A percentile compares a stretch with the other conserved stretches of the same genome.
Conservation (phyloP, 2,329 filamentous ascomycete genomes). For the Fusarium guadeloupense region DNA sequence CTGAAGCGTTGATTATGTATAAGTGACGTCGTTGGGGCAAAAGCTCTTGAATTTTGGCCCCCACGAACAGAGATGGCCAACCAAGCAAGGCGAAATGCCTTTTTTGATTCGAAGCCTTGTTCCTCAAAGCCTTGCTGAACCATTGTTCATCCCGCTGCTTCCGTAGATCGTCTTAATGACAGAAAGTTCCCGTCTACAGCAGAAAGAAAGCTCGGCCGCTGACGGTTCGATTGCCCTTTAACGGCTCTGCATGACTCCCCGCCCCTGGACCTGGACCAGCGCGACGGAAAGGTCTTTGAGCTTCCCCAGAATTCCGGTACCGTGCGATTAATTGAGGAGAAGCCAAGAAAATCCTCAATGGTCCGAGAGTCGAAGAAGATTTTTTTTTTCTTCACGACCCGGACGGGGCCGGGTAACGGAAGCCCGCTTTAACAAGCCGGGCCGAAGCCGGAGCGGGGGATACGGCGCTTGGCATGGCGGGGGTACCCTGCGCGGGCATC, state of each 20-base stretch:
- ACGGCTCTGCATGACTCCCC: slow-evolving; percentile 8
- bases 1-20: not conserved
- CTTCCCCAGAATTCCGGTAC: slow-evolving; percentile 29
- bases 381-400: slow-evolving; percentile 3
- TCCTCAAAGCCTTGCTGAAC: slow-evolving; percentile 4
- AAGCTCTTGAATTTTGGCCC: not conserved
- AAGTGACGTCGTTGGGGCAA: slow-evolving; percentile 30
- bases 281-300: slow-evolving; percentile 3
- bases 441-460: slow-evolving; percentile 36
- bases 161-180: slow-evolving; percentile 6
- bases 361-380: not conserved
- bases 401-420: slow-evolving; percentile 27
- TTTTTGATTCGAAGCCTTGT: not conserved
- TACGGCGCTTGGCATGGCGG: slow-evolving; percentile 21
- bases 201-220: slow-evolving; percentile 7
- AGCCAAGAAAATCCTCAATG: slow-evolving; percentile 4
- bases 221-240: slow-evolving; percentile 7
- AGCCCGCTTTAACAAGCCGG: slow-evolving; percentile 25
- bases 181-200: not conserved
- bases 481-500: not conserved
- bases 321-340: slow-evolving; percentile 29
- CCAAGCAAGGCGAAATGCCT: not conserved
- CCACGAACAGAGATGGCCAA: not conserved
- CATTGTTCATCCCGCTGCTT: not conserved
- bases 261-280: not conserved